Percentiles rank a stretch among this genome's conserved stretches.
These are phyloP conservation scores for Falciphora oryzae DNA, from an alignment of 2,329 filamentous ascomycete genomes.

Conservation along the genomic window DNA sequence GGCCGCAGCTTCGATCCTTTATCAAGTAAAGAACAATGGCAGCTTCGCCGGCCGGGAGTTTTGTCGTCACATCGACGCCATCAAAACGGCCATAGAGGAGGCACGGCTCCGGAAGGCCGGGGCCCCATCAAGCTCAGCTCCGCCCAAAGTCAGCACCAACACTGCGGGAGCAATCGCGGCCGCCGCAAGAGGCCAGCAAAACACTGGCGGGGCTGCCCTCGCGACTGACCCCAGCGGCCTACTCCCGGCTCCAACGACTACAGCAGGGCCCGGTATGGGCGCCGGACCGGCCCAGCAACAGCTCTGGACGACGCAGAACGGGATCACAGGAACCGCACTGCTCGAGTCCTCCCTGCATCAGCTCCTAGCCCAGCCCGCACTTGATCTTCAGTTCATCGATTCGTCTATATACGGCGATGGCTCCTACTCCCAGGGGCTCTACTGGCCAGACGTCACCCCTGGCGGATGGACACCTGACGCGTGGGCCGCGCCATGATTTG, in stretches of 20 bases:
- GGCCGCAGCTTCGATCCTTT: slow-evolving; percentile 6
- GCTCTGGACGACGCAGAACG: background rate
- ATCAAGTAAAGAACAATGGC: slow-evolving; percentile 6
- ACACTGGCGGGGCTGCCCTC: background rate
- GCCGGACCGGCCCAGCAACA: background rate
- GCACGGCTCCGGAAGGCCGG: background rate
- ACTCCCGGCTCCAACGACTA: background rate
- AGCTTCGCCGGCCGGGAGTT: slow-evolving; percentile 6
- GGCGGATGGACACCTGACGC: slow-evolving; percentile 4
- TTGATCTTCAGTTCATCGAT: slow-evolving; percentile 8
- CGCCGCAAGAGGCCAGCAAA: background rate
- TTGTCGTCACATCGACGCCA: slow-evolving; percentile 8
- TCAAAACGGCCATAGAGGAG: slow-evolving; percentile 5
- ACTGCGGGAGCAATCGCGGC: background rate
- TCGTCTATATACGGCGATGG: slow-evolving; percentile 3
- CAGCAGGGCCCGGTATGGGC: background rate
- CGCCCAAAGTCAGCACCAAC: background rate
- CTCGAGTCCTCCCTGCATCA: slow-evolving; percentile 7
- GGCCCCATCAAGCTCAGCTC: background rate
- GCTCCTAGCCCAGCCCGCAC: slow-evolving; percentile 3
- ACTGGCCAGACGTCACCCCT: slow-evolving; percentile 8
- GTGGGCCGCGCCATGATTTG: slow-evolving; percentile 1
- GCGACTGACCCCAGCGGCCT: background rate
- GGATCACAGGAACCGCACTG: background rate
- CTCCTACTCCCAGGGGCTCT: slow-evolving; percentile 2